These are phyloP conservation scores for Mercurialis annua DNA, from an alignment of 345 rosid species.

Conservation along the genomic window DNA sequence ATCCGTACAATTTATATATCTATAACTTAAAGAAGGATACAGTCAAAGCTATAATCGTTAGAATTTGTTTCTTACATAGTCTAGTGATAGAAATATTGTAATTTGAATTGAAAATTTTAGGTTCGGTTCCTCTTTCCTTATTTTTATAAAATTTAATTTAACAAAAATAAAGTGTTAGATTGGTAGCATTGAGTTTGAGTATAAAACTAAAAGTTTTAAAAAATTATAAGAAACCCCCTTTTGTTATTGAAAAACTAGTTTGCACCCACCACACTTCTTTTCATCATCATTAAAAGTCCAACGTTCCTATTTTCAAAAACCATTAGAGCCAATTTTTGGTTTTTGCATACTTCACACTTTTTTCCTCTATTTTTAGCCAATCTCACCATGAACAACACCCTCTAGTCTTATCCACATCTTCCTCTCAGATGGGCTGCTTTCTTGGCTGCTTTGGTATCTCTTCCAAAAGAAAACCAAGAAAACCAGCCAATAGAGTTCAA, in stretches of 20 bases:
- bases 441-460: slow-evolving; percentile 32
- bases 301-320: slow-evolving; percentile 74
- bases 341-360: background rate
- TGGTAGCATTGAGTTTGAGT: no score
- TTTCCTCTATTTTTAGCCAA: slow-evolving; percentile 10
- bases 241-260: slow-evolving; percentile 3
- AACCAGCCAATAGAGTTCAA: slow-evolving; percentile 16
- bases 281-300: slow-evolving; percentile 41
- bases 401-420: slow-evolving; percentile 5
- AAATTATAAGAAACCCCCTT: background rate
- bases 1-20: no score
- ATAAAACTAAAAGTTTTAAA: no score
- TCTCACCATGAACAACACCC: background rate
- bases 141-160: no score
- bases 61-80: no score
- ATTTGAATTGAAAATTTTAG: no score
- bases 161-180: no score
- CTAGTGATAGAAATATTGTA: no score
- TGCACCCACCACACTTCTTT: slow-evolving; percentile 32
- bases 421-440: slow-evolving; percentile 27
- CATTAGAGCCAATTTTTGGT: slow-evolving; percentile 42
- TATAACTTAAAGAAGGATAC: no score
- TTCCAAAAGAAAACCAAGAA: slow-evolving; percentile 25
- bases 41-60: no score
- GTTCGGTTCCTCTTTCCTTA: no score